Percentiles rank a stretch among this genome's conserved stretches.
These are phyloP conservation scores for Priceomyces castillae DNA, from an alignment of 805 yeast genomes.

Conservation along the genomic window DNA sequence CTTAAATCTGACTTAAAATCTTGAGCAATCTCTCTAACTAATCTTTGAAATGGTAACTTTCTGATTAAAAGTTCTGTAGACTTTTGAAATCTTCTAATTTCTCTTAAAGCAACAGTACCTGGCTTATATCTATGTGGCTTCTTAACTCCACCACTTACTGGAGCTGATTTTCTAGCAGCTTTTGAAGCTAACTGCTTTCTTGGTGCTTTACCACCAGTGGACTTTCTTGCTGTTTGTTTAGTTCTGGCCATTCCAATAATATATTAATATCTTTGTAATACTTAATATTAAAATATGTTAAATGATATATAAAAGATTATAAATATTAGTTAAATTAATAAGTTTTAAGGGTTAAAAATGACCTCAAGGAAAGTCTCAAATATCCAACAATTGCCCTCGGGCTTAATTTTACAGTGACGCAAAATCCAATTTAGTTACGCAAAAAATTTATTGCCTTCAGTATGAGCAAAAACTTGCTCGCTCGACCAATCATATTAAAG, in stretches of 20 bases:
- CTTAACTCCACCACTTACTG: constrained; percentile 90
- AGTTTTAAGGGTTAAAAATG: constrained; percentile 1
- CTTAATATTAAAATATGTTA: neutral
- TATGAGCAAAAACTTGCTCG: neutral
- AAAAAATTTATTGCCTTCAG: constrained; percentile 1
- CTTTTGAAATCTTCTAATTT: constrained; percentile 96
- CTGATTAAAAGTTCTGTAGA: constrained; percentile 93
- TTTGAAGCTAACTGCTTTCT: constrained; percentile 90
- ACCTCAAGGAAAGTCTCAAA: neutral
- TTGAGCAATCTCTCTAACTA: constrained; percentile 93
- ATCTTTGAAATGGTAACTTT: constrained; percentile 96
- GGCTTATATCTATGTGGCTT: constrained; percentile 96
- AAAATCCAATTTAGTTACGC: constrained; percentile 6
- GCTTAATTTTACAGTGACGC: constrained; percentile 3
- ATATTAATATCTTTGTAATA: no score
- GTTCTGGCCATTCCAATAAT: constrained; percentile 74
- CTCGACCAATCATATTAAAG: constrained; percentile 6
- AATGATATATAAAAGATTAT: neutral
- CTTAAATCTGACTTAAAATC: constrained; percentile 91
- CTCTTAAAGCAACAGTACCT: constrained; percentile 95
- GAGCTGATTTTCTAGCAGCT: constrained; percentile 92
- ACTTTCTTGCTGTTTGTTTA: constrained; percentile 91
- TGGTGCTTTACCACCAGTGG: constrained; percentile 96
- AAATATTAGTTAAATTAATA: no score
- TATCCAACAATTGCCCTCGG: constrained; percentile 2